Evolutionary conservation across 2,329 filamentous ascomycete species (phyloP), one percentile per base, ranked within the genome.

Genomic region (Aspergillus bombycis): DNA sequence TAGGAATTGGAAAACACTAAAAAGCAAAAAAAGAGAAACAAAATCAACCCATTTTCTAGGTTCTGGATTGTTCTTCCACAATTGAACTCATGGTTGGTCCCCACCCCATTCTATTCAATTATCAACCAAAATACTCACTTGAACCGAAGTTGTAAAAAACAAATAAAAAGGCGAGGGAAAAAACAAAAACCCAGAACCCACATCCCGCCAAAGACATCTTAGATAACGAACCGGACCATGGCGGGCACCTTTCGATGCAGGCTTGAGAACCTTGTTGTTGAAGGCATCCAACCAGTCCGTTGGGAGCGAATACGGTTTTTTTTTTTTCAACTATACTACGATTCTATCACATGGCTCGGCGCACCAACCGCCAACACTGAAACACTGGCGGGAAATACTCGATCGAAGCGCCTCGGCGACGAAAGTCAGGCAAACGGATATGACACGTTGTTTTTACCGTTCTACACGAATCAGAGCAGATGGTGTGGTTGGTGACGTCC

Each of bases 361-460:
- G 61, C 26, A 57, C 60, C 52, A 67, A 61, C 55, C 55, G 57
- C 60, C 61, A 63, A 62, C 56, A 52, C 32, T 58, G 60, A 66
- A 68, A 67, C 59, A 65, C 61, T 67, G 64, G 61, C 52, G 58
- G 61, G 58, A 60, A 59, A 61, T 46, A 57, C 34, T 54, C 53
- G 48, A 57, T 62, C 21, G 61, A 61, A 63, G 63, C 62, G 66
- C 62, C 61, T 59, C 57, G 62, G 58, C 64, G 62, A 60, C 65
- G 52, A 61, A 45, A 58, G 67, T 63, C 66, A 68, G 65, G 61
- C 62, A 48, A 57, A 58, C 65, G 38, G 52, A 53, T 62, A 60
- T 65, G 60, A 65, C 63, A 65, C 62, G 60, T 64, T 63, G 59
- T 57, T 66, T 58, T 61, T 55, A 45, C 65, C 65, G 57, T 57